Evolutionary conservation across 23 red algal species (phyloP), one percentile per base, ranked within the genome.

Genomic region (Gracilaria gracilis): DNA sequence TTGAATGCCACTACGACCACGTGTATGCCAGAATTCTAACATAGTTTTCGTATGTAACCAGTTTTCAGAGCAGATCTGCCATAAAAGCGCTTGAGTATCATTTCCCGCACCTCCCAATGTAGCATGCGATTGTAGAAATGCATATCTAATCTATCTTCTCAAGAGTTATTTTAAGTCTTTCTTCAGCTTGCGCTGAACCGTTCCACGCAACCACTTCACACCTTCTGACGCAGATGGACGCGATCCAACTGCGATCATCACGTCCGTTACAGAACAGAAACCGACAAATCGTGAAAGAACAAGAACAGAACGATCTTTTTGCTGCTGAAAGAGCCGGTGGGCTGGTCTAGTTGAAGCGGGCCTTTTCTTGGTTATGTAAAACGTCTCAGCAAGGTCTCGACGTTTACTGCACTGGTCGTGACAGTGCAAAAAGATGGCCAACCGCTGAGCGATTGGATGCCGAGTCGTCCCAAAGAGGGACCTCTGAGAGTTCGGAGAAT

Each of bases 351-450:
- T 19, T 12, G 15, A 55, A 8, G 21, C 0, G 2, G 61, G 44
- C 36, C 46, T 25, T 1, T 28, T 66, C 27, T 28, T 46, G 4
- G 82, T 86, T 3, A 86, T 28, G 29, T 86, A 28, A 28, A 86
- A 86, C 17, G 72, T n/a, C 72, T 86, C 82, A 1, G 82, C 82
- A 6, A 86, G 61, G 47, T 86, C 82, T 28, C 55, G 57, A n/a
- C 66, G 47, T 1, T 72, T 1, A 0, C 4, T 12, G 0, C 34
- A 0, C 47, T 86, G 82, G 34, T 86, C 72, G 23, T 86, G 82
- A 31, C 82, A 86, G 57, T 72, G 72, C 0, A 53, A 24, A 50
- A 86, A 67, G 20, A 40, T 86, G 62, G 6, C 58, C 82, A 0
- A 35, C 62, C 3, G 0, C 62, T 16, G 34, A 44, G 4, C 57